Evolutionary conservation across 176 grass and related monocot genomes (phyloP), one percentile per base, ranked within the genome.

Genomic region (Eleusine indica): DNA sequence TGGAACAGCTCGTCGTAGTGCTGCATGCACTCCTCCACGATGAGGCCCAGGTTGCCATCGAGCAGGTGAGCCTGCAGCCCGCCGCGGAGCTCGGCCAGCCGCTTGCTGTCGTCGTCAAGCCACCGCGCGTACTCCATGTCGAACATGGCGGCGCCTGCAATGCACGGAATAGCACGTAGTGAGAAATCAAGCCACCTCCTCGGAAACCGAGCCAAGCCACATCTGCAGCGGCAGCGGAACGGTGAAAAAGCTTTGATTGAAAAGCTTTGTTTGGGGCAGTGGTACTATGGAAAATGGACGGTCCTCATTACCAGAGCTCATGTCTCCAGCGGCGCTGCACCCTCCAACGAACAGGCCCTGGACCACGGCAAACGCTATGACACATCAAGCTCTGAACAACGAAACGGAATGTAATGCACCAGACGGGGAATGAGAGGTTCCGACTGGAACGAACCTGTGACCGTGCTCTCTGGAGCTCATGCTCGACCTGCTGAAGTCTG

Each of bases 1-100:
- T 81, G 88, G 91, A 99, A 99, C 63, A 96, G 86, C 86, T 94
- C 86, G 81, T 99, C 93, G 51, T 99, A 94, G 88, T 96, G 91
- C 16, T 85, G 68, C 86, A 96, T 85, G 91, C 86, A 99, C 56
- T 94, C 89, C 70, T 99, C 93, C 28, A 99, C 89, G 21, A 89
- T 84, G 71, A 86, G 70, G 6, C 89, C 68, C 48, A 99, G 93
- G 68, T 92, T 92, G 74, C 86, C 84, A 60, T 96, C 93, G 2
- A 83, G 70, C 37, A 94, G 90, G n/a, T 89, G 89, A 7, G 89
- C 89, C 82, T 99, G 93, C 86, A 99, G 82, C 22, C 87, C 91
- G 7, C 77, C 75, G 2, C 88, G 91, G 19, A 99, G 93, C 47
- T 90, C 91, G 15, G 86, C 78, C 77, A 90, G 77, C 40, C 80